Percentiles rank a stretch among this genome's conserved stretches.
Evolutionary conservation across 352 stramenopile genomes (phyloP).

Genomic region (Elongisporangium undulatum): DNA sequence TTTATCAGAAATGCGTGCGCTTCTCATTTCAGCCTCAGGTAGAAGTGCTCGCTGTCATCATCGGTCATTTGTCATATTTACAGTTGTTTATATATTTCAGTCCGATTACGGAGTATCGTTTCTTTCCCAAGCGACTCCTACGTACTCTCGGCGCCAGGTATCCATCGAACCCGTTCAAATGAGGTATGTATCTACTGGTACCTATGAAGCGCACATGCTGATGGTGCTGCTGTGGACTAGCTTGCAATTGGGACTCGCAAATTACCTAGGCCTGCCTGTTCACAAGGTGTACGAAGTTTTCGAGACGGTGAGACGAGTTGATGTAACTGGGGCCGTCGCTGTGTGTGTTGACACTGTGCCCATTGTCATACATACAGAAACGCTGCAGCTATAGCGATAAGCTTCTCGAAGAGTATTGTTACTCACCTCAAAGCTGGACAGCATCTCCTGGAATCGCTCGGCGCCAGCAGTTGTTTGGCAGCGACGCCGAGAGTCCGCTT

Average conservation of each 20-base stretch:
- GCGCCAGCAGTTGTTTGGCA: slow-evolving; percentile 69
- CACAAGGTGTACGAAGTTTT: slow-evolving; percentile 73
- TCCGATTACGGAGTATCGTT: slow-evolving; percentile 83
- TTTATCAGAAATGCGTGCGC: slow-evolving; percentile 73
- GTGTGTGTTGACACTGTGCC: background rate
- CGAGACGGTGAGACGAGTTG: slow-evolving; percentile 42
- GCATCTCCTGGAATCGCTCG: slow-evolving; percentile 62
- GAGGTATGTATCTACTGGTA: slow-evolving; percentile 31
- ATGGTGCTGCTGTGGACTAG: slow-evolving; percentile 13
- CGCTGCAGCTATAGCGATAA: slow-evolving; percentile 76
- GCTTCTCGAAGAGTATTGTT: slow-evolving; percentile 76
- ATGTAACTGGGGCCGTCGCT: slow-evolving; percentile 1
- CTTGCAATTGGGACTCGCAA: slow-evolving; percentile 73
- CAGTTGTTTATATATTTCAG: slow-evolving; percentile 18
- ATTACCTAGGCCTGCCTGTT: slow-evolving; percentile 58
- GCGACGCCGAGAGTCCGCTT: slow-evolving; percentile 46
- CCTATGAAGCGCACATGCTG: background rate
- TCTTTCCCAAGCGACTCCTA: slow-evolving; percentile 45
- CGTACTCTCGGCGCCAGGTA: slow-evolving; percentile 51
- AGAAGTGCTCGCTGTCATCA: slow-evolving; percentile 3
- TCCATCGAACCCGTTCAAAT: slow-evolving; percentile 76
- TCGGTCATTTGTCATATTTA: background rate
- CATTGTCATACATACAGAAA: slow-evolving; percentile 38
- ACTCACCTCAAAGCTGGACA: slow-evolving; percentile 82
- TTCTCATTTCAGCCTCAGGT: slow-evolving; percentile 77